These are phyloP conservation scores for Leptographium flavum DNA, from an alignment of 2,329 filamentous ascomycete species.

Conservation along the genomic window DNA sequence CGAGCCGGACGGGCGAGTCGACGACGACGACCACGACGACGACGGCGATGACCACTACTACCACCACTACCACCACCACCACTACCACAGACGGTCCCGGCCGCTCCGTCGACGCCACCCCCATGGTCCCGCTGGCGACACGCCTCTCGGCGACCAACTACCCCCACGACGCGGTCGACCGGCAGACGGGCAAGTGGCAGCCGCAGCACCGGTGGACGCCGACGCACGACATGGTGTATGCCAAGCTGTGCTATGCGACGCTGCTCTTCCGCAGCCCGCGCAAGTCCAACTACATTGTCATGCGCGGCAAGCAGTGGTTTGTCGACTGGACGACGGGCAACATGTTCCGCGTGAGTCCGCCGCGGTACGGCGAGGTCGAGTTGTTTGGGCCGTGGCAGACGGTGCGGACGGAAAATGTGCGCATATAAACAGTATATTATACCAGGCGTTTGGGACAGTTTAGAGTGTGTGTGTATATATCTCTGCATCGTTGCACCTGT, in stretches of 20 bases:
- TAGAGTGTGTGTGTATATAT: too few relatives aligned
- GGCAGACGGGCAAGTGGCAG: constrained; percentile 39
- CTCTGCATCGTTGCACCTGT: too few relatives aligned
- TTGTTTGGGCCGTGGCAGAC: constrained; percentile 35
- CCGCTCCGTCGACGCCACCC: neutral
- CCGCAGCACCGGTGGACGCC: constrained; percentile 39
- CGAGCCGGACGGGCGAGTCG: neutral
- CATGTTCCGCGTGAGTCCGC: constrained; percentile 38
- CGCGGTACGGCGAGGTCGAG: constrained; percentile 37
- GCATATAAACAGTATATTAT: constrained; percentile 18
- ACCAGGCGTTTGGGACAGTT: neutral
- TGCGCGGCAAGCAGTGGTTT: constrained; percentile 41
- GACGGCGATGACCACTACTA: neutral
- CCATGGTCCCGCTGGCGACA: constrained; percentile 9
- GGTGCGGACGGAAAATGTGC: constrained; percentile 33
- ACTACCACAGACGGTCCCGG: too few relatives aligned
- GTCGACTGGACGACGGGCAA: constrained; percentile 45
- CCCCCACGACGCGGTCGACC: constrained; percentile 29
- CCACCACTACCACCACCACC: neutral
- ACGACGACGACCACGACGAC: neutral
- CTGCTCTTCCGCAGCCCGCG: constrained; percentile 40
- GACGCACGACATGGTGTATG: constrained; percentile 43
- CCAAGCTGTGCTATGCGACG: constrained; percentile 45
- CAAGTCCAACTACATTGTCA: constrained; percentile 43
- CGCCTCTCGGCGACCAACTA: constrained; percentile 31